Conservation (phyloP, 371 early-diverging fungal genomes). For the Quaeritorhiza haematococci region DNA sequence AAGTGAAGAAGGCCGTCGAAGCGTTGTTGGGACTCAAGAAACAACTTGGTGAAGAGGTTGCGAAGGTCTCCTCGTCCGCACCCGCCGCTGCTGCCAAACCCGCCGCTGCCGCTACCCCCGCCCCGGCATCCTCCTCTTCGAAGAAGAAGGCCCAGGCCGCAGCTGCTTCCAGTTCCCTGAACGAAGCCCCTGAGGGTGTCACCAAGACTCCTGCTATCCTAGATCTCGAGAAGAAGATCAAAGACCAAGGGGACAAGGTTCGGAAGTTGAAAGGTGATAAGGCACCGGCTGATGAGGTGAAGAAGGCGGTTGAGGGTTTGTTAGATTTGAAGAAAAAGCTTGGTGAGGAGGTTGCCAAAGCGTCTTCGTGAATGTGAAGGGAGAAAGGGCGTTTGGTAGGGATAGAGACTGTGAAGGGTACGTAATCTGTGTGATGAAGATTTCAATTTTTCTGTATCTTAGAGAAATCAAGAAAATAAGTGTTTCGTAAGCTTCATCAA, state of each 20-base stretch:
- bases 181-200: conserved; percentile 28
- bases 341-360: conserved; percentile 25
- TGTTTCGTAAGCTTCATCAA: no score
- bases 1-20: conserved; percentile 17
- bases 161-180: conserved; percentile 16
- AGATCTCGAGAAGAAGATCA: conserved; percentile 44
- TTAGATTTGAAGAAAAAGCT: conserved; percentile 33
- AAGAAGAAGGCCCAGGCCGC: conserved; percentile 34
- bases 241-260: conserved; percentile 47
- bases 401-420: no score
- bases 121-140: neutral
- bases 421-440: no score
- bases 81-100: neutral
- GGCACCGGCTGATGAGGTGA: conserved; percentile 21
- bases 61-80: neutral
- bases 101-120: neutral
- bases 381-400: no score
- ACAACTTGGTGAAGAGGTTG: neutral
- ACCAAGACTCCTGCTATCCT: conserved; percentile 42
- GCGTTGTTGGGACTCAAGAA: neutral
- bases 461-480: no score
- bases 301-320: conserved; percentile 28
- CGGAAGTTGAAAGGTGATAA: conserved; percentile 46
- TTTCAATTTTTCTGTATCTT: no score
- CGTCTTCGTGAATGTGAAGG: no score